Evolutionary conservation across 2,329 filamentous ascomycete species (phyloP).

Genomic region (Venturia aucupariae): DNA sequence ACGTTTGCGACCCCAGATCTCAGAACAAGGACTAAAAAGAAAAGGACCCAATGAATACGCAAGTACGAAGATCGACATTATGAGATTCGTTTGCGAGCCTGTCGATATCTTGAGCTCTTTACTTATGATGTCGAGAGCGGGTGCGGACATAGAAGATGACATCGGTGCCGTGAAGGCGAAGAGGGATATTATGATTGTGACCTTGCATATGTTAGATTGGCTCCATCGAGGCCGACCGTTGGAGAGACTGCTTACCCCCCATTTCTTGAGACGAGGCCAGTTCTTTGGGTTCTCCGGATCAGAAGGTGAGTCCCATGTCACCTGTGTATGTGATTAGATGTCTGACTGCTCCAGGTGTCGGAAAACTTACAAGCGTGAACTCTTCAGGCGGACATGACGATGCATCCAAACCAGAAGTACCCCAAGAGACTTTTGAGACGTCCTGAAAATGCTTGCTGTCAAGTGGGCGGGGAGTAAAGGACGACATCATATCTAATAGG

Average conservation of each 20-base stretch:
- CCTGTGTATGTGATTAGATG: constrained; percentile 16
- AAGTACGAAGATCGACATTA: constrained; percentile 31
- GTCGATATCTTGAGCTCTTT: constrained; percentile 26
- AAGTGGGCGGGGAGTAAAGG: no score
- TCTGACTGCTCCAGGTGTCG: not conserved
- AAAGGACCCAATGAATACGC: constrained; percentile 32
- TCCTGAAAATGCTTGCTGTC: no score
- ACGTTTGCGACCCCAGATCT: constrained; percentile 27
- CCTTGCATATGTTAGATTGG: not conserved
- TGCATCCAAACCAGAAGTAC: no score
- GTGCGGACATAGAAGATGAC: constrained; percentile 31
- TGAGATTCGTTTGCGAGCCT: constrained; percentile 24
- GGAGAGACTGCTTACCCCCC: constrained; percentile 28
- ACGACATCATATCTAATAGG: no score
- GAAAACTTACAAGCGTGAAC: not conserved
- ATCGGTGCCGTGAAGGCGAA: constrained; percentile 32
- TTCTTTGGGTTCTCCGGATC: constrained; percentile 40
- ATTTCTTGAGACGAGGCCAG: constrained; percentile 34
- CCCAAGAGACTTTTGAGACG: no score
- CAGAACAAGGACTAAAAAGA: constrained; percentile 27
- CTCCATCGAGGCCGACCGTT: no score
- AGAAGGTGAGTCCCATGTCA: constrained; percentile 36
- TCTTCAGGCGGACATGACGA: no score
- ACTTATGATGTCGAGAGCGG: constrained; percentile 25
- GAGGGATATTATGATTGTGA: constrained; percentile 31